Base-by-base conservation (phyloP, 1,139 yeast species). In the Hansenula anomala region DNA sequence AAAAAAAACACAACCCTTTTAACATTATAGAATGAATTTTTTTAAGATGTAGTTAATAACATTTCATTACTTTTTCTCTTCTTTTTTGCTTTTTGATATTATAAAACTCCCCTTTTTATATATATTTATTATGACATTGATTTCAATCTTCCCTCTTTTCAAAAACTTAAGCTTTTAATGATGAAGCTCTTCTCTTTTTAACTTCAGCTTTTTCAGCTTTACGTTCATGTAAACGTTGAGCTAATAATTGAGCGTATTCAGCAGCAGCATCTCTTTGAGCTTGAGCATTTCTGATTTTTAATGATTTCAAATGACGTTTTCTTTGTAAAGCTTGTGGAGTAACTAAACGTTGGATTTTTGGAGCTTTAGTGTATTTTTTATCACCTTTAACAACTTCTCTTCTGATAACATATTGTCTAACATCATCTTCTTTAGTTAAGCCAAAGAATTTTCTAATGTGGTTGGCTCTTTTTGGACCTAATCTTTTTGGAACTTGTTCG, bases 391-490 rank as follows among this genome's bases (percentile, higher is more conserved):
- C 79, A 60, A 90, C 82, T 71, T 89, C 96, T 76, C 97, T 90
- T 79, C 97, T 92, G 65, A 90, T 84, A 62, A 90, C 97, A 69
- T 78, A 90, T 78, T 88, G 80, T 64, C 81, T 78, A 48, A 86
- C 95, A 64, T 86, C 95, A 63, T 86, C 95, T 69, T 86, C 94
- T 82, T 89, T 87, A 74, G 96, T 72, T 67, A 90, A 82, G 75
- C 96, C 96, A 66, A 86, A 90, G 94, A 90, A 89, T 73, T 89
- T 88, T 83, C 97, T 88, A 69, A 90, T 90, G 87, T 89, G 75
- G 94, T 87, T 88, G 67, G 97, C 97, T 83, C 97, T 88, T 94
- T 90, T 90, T 75, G 97, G 98, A 66, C 97, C 98, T 68, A 90
- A 85, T 81, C 97, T 89, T 85, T 90, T 90, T 77, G 97, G 96